Percentiles rank a stretch among this genome's conserved stretches.
These are phyloP conservation scores for Austroboletus sp. DNA, from an alignment of 1,284 basidiomycete species.

Conservation along the genomic window DNA sequence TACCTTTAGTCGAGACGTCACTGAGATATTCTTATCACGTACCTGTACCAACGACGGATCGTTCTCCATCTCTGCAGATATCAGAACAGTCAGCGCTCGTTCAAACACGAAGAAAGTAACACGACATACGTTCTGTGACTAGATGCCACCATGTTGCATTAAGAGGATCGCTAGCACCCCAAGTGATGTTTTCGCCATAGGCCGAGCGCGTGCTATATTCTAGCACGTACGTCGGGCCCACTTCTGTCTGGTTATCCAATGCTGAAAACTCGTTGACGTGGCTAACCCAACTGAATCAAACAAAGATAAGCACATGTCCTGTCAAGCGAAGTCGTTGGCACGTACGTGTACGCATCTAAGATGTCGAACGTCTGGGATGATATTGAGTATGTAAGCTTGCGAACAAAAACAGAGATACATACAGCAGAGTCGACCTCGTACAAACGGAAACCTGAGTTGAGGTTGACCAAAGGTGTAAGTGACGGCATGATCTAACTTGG, in stretches of 20 bases:
- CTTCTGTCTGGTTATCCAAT: slow-evolving; percentile 29
- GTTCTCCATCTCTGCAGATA: slow-evolving; percentile 34
- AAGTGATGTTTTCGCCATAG: slow-evolving; percentile 39
- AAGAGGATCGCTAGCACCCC: slow-evolving; percentile 39
- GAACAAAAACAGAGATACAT: slow-evolving; percentile 17
- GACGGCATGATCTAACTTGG: slow-evolving; percentile 54
- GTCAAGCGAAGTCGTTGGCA: not conserved
- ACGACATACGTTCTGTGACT: slow-evolving; percentile 37
- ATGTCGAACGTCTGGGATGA: slow-evolving; percentile 35
- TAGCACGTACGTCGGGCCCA: slow-evolving; percentile 39
- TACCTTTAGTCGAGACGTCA: too few species aligned
- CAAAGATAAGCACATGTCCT: not conserved
- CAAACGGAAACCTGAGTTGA: slow-evolving; percentile 73
- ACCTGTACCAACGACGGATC: slow-evolving; percentile 35
- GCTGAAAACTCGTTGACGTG: slow-evolving; percentile 33
- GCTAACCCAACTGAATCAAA: slow-evolving; percentile 31
- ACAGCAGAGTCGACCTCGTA: slow-evolving; percentile 72
- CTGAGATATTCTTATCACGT: slow-evolving; percentile 1
- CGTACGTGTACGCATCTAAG: slow-evolving; percentile 38
- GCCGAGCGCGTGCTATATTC: slow-evolving; percentile 42
- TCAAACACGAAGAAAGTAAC: not conserved
- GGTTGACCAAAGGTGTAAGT: slow-evolving; percentile 62
- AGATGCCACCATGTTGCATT: slow-evolving; percentile 50
- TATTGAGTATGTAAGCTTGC: not conserved
- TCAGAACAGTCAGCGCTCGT: not conserved